A percentile compares a stretch with the other conserved stretches of the same genome.
These are phyloP conservation scores for Candida broadrunensis DNA, from an alignment of 805 yeast species.

Conservation along the genomic window DNA sequence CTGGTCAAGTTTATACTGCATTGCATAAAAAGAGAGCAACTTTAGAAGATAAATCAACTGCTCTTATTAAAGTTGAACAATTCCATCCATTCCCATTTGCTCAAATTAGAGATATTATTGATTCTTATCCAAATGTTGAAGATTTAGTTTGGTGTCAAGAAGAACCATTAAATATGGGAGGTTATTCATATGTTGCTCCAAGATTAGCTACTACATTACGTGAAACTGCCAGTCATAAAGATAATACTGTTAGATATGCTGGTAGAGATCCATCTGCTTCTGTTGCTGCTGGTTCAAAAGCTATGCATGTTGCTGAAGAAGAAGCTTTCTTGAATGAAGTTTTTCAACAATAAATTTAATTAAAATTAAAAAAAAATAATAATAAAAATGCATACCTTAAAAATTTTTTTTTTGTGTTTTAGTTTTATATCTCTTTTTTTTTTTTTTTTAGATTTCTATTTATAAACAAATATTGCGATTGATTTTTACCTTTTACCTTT, in stretches of 20 bases:
- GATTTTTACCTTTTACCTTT: too few relatives aligned
- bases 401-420: too few relatives aligned
- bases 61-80: slow-evolving; percentile 88
- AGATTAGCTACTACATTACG: slow-evolving; percentile 74
- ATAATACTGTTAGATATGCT: slow-evolving; percentile 68
- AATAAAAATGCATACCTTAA: too few relatives aligned
- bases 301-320: slow-evolving; percentile 85
- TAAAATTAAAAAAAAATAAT: neutral
- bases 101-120: slow-evolving; percentile 80
- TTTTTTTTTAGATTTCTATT: too few relatives aligned
- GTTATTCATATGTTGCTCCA: slow-evolving; percentile 77
- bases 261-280: slow-evolving; percentile 99
- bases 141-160: slow-evolving; percentile 98
- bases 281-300: slow-evolving; percentile 96
- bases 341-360: slow-evolving; percentile 31
- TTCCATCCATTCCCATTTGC: slow-evolving; percentile 98
- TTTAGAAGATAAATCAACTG: slow-evolving; percentile 75
- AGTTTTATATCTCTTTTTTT: too few relatives aligned
- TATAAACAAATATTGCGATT: too few relatives aligned
- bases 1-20: slow-evolving; percentile 95
- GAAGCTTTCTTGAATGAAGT: slow-evolving; percentile 80
- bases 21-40: slow-evolving; percentile 84
- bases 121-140: slow-evolving; percentile 74
- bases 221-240: slow-evolving; percentile 70
- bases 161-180: slow-evolving; percentile 98